These are phyloP conservation scores for Prillingera fragicola DNA, from an alignment of 1,284 basidiomycete species.

Conservation along the genomic window DNA sequence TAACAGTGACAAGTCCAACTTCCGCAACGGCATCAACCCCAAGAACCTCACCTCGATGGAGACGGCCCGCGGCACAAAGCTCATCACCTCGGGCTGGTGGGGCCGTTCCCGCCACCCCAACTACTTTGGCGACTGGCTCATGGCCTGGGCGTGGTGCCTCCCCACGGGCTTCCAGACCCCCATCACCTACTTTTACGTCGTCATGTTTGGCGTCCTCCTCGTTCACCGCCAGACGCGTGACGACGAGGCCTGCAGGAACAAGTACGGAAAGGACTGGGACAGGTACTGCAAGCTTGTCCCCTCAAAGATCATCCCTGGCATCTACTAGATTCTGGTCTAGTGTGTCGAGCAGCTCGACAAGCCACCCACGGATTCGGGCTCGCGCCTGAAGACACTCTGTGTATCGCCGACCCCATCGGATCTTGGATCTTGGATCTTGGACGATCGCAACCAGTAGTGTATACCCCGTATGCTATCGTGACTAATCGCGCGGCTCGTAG, in stretches of 20 bases:
- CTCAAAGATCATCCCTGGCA: slow-evolving; percentile 83
- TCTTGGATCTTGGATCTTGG: no score
- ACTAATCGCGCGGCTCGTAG: no score
- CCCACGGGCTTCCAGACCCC: slow-evolving; percentile 88
- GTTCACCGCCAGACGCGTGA: slow-evolving; percentile 86
- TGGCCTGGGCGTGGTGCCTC: slow-evolving; percentile 67
- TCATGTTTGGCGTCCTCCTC: slow-evolving; percentile 83
- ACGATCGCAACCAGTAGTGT: no score
- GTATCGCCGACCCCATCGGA: no score
- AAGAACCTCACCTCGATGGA: slow-evolving; percentile 83
- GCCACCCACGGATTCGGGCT: no score
- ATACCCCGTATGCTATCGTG: no score
- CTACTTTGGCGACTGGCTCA: slow-evolving; percentile 60
- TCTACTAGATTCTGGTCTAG: no score
- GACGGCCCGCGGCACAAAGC: slow-evolving; percentile 80
- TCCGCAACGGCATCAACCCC: slow-evolving; percentile 86
- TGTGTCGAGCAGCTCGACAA: no score
- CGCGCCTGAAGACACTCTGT: no score
- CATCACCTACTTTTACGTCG: slow-evolving; percentile 91
- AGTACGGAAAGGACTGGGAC: slow-evolving; percentile 85
- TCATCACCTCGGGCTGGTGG: slow-evolving; percentile 97
- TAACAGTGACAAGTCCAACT: slow-evolving; percentile 94
- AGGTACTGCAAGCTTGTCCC: slow-evolving; percentile 73
- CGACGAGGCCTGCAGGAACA: slow-evolving; percentile 83
- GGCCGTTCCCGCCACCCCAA: slow-evolving; percentile 89